phyloP scores from a whole-genome alignment of 148 eudicot species.

The Nyssa sinensis region DNA sequence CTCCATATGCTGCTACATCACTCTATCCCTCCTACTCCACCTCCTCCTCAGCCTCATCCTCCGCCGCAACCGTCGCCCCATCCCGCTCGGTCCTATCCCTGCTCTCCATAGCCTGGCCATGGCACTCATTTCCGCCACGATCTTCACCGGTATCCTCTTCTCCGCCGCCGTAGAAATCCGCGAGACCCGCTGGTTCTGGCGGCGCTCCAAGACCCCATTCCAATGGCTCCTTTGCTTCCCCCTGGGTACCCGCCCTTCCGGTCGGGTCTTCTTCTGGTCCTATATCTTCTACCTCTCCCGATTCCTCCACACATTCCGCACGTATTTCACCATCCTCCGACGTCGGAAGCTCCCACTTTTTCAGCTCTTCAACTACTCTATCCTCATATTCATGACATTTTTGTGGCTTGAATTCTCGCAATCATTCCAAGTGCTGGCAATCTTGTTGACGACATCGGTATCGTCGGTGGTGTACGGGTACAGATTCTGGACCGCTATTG shows the following conservation, averaged over 20 bases:
- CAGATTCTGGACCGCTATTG: slow-evolving; percentile 77
- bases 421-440: slow-evolving; percentile 72
- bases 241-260: slow-evolving; percentile 81
- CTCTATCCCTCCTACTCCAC: slow-evolving; percentile 37
- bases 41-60: slow-evolving; percentile 32
- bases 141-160: slow-evolving; percentile 60
- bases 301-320: slow-evolving; percentile 54
- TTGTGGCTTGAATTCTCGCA: slow-evolving; percentile 91
- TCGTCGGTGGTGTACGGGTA: slow-evolving; percentile 71
- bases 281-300: slow-evolving; percentile 79
- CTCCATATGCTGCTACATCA: slow-evolving; percentile 51
- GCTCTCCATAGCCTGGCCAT: slow-evolving; percentile 69
- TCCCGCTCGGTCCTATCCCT: slow-evolving; percentile 70
- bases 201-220: slow-evolving; percentile 58
- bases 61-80: slow-evolving; percentile 26
- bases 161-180: slow-evolving; percentile 84
- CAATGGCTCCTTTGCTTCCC: slow-evolving; percentile 97
- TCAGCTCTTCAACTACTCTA: slow-evolving; percentile 56
- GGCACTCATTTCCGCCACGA: slow-evolving; percentile 62
- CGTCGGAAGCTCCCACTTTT: slow-evolving; percentile 38
- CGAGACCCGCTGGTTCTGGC: slow-evolving; percentile 89
- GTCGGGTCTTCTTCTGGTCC: slow-evolving; percentile 95
- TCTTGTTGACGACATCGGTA: slow-evolving; percentile 48
- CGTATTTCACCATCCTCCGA: slow-evolving; percentile 43
- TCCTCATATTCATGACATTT: slow-evolving; percentile 59